Base-by-base conservation (phyloP, 495 filamentous ascomycete species). In the Bacidia gigantensis region DNA sequence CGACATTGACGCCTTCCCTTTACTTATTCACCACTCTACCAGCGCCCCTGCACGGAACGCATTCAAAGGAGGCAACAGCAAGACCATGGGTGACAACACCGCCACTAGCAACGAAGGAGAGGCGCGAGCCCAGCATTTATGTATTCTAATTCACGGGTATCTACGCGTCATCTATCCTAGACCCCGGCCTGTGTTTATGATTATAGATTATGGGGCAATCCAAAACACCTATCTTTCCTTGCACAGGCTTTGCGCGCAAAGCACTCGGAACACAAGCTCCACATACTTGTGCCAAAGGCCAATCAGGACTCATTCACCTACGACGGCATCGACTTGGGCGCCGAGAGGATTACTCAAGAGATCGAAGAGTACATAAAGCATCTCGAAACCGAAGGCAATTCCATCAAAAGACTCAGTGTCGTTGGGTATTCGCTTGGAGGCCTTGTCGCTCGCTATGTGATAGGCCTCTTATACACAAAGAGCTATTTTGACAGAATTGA, bases 101-200 rank as follows among this genome's bases (percentile, higher is more conserved):
- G 29, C 7, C 5, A 14, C 29, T 35, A 7, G 7, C 0, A 52
- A 24, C 3, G 40, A 52, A 45, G 47, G 49, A 26, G 18, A 21
- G 20, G 56, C 52, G 9, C 64, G 65, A 49, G 71, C 75, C 23
- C 72, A 86, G 50, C 90, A 96, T 66, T 79, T 97, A 40, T 87
- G 83, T 64, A 87, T 97, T n/a, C 72, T 97, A n/a, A 81, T 95
- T 29, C 90, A 96, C 67, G 90, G 90, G 89, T 92, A 76, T 62
- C 77, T 41, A 18, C 7, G 29, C 29, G 7, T 35, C 5, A 9
- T 44, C 41, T 9, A 9, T 44, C 14, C 41, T 18, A 44, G 41
- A 22, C 20, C 9, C 5, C 41, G 14, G 29, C 29, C 14, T 14
- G 7, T 44, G 17, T 18, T 44, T 48, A 57, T 24, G 41, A 3